Evolutionary conservation across 148 eudicot species (phyloP), one percentile per base, ranked within the genome.

Genomic region (Simmondsia chinensis): DNA sequence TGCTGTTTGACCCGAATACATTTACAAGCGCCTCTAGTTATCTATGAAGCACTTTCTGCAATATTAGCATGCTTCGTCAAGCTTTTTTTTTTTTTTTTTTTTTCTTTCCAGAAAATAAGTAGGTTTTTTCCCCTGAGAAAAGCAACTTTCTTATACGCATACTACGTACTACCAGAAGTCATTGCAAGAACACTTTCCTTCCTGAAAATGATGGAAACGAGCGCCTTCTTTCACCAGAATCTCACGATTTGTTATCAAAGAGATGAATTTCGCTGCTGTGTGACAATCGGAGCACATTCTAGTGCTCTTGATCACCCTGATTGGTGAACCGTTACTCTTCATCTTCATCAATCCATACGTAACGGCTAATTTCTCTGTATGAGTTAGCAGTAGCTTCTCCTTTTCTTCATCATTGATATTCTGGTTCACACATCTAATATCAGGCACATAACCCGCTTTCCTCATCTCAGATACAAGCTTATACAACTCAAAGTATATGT

Each of bases 221-320:
- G 46, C 56, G 8, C 88, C 83, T 48, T 80, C 88, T 67, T 73
- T 80, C 34, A 80, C 45, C 26, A 70, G 37, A 30, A 80, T 76
- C 41, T 76, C 74, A 1, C 69, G 41, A 18, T 52, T 48, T 55
- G 60, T 73, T 18, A 76, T 42, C 46, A 54, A 41, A 7, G 80
- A 76, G 18, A 70, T 56, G 44, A 64, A 66, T 24, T 73, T 80
- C 14, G 83, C 88, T 16, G 54, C 62, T 2, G 40, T 43, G 24
- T 73, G 80, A 59, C 87, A 80, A 48, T 80, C 87, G 2, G 68
- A 51, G 45, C 88, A 76, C 33, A 64, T 60, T 67, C 83, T 69
- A 6, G 70, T 61, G 59, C 49, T 80, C 76, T 76, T 76, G 26
- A 80, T 70, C 55, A 80, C 83, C 57, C 77, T 53, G 6, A 80